phyloP scores from a whole-genome alignment of 2,329 filamentous ascomycete species.

The Aphanocladium album region DNA sequence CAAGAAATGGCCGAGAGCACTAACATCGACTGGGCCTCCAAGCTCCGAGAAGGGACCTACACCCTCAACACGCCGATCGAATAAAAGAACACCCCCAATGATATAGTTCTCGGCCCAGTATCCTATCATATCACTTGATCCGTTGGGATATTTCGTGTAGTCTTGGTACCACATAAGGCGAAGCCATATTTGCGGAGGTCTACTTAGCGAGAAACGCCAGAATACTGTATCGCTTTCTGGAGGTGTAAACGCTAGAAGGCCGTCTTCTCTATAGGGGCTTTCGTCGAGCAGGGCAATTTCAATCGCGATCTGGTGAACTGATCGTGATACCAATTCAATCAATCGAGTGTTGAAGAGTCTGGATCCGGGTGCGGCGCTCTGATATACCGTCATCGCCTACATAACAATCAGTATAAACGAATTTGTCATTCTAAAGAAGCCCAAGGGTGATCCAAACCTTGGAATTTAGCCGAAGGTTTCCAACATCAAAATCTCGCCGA shows the following conservation, averaged over 20 bases:
- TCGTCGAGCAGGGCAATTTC: constrained; percentile 20
- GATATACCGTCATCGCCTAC: constrained; percentile 18
- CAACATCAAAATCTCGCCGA: constrained; percentile 9
- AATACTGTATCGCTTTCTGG: constrained; percentile 12
- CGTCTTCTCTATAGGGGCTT: constrained; percentile 20
- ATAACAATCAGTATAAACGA: not conserved
- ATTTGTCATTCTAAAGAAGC: not conserved
- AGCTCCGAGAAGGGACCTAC: not conserved
- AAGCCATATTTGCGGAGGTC: constrained; percentile 22
- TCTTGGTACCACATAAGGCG: constrained; percentile 19
- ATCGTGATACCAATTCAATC: constrained; percentile 26
- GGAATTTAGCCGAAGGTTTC: constrained; percentile 12
- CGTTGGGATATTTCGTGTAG: constrained; percentile 16
- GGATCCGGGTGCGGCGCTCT: constrained; percentile 20
- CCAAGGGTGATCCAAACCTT: constrained; percentile 8
- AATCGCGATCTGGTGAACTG: constrained; percentile 26
- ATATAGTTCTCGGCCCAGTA: constrained; percentile 20
- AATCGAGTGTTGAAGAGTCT: constrained; percentile 23
- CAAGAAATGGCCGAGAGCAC: no score
- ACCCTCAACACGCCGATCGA: constrained; percentile 6
- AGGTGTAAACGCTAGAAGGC: constrained; percentile 19
- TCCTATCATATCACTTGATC: constrained; percentile 16
- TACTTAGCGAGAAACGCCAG: not conserved
- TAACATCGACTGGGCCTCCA: not conserved
- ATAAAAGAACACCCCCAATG: not conserved